phyloP scores from a whole-genome alignment of 768 basidiomycete species.

The Tylopilus subfusipes region DNA sequence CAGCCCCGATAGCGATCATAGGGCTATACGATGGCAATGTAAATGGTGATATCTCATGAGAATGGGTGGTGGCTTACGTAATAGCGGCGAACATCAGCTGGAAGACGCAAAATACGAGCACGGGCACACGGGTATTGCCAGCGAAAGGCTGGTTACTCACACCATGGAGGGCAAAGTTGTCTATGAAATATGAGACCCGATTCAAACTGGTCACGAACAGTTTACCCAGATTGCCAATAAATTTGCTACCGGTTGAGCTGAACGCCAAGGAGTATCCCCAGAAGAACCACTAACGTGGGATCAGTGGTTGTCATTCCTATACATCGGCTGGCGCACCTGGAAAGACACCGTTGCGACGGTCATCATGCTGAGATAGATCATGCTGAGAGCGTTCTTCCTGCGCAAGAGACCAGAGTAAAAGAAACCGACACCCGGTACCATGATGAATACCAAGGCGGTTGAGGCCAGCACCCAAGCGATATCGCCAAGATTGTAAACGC shows the following conservation, averaged over 20 bases:
- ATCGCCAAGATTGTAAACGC: conserved; percentile 58
- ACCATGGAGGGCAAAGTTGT: conserved; percentile 77
- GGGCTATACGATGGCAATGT: conserved; percentile 45
- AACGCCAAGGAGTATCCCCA: conserved; percentile 96
- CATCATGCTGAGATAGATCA: conserved; percentile 81
- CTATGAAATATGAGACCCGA: conserved; percentile 34
- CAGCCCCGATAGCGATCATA: conserved; percentile 86
- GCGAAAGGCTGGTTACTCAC: conserved; percentile 75
- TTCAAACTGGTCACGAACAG: conserved; percentile 1
- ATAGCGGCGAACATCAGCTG: conserved; percentile 90
- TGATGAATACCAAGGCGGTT: conserved; percentile 80
- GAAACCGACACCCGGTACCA: conserved; percentile 83
- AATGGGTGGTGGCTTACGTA: conserved; percentile 48
- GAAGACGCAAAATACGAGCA: conserved; percentile 77
- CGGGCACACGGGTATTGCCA: conserved; percentile 67
- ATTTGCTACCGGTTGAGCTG: conserved; percentile 67
- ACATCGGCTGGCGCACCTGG: conserved; percentile 65
- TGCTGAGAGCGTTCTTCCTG: conserved; percentile 89
- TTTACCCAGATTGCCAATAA: conserved; percentile 82
- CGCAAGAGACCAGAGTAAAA: conserved; percentile 91
- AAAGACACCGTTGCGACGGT: conserved; percentile 78
- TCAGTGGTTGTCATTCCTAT: background rate
- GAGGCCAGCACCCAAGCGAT: conserved; percentile 68
- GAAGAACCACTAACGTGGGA: conserved; percentile 77
- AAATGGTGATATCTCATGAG: background rate